Evolutionary conservation across 2,329 filamentous ascomycete species (phyloP), one percentile per base, ranked within the genome.

Genomic region (Hypoxylon sp.): DNA sequence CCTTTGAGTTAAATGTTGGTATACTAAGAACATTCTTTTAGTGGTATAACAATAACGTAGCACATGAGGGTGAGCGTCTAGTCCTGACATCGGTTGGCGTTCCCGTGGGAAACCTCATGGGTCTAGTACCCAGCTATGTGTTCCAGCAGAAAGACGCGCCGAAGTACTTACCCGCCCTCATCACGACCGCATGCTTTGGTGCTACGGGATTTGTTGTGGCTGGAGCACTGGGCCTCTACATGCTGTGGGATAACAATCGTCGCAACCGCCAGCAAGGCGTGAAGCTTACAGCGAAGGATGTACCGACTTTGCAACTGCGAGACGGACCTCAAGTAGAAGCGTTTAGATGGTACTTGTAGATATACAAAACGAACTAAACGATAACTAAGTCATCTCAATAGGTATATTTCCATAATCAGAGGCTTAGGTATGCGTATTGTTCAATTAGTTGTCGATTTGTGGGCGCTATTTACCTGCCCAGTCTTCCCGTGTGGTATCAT

Each of bases 41-140:
- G 64, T 87, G 85, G 86, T 91, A 91, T 72, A 92, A 90, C 73
- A 92, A 92, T 75, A 93, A 93, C 67, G 81, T 91, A 47, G 88
- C 88, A 1, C 81, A 92, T 63, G 89, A 92, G 69, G 86, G 86
- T 49, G 82, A 84, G 26, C 84, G 89, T 35, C 78, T 90, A 4
- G 77, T 86, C 0, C 74, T 91, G 9, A 91, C 88, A 0, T 86
- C 83, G 19, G 79, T 91, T 12, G 87, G 85, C 16, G 88, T 92
- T 0, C 88, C 89, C 0, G 68, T 90, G 7, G 89, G 88, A 3
- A 92, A 92, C 59, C 67, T 91, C 25, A 91, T 91, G 86, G 88
- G 87, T 3, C 73, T 90, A 0, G 84, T 90, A 0, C 77, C 78
- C 19, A 83, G 80, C 55, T 89, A 90, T 61, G 85, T 89, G 51